Evolutionary conservation across 179 eudicot genomes (phyloP), one percentile per base, ranked within the genome.

Genomic region (Spergularia azorica): DNA sequence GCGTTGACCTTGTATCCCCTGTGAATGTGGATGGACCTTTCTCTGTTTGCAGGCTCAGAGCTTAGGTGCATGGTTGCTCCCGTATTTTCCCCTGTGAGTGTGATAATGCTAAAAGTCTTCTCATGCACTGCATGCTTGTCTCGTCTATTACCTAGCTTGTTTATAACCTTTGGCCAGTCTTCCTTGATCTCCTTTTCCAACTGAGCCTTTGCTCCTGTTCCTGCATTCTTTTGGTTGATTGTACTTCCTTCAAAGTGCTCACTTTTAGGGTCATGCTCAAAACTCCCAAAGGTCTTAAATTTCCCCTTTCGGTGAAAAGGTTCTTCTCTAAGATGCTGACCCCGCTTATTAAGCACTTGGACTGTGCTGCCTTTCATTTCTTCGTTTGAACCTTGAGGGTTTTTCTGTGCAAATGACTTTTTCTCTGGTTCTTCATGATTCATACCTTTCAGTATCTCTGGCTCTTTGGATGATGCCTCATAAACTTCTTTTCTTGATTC

Each of bases 61-160:
- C 86, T 83, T 3, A 91, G 80, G 64, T 82, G 86, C 97, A 94
- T 89, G 46, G 82, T 77, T 43, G 98, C 97, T 70, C 97, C 98
- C 77, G 83, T 85, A 74, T 92, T 94, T 77, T 88, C 90, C 39
- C 97, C 98, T 10, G 89, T 82, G 36, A 94, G 85, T 21, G 92
- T 91, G 61, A 90, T 85, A 16, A 92, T 86, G 26, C 77, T 80
- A 4, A 79, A 73, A 65, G 80, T 80, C 62, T 71, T 86, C 17
- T 83, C 91, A 21, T 80, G 69, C 50, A 77, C 20, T 38, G 74
- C 66, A 7, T 76, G 58, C 76, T 79, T 85, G 50, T 81, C 75
- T 43, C 75, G 77, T 43, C 79, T 76, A 39, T 63, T 41, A 58
- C 86, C 82, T 57, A 70, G 81, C 78, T 79, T 79, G 15, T 83